Percentiles rank a stretch among this genome's conserved stretches.
Conservation (phyloP, 2,329 filamentous ascomycete genomes). For the Pyricularia grisea region DNA sequence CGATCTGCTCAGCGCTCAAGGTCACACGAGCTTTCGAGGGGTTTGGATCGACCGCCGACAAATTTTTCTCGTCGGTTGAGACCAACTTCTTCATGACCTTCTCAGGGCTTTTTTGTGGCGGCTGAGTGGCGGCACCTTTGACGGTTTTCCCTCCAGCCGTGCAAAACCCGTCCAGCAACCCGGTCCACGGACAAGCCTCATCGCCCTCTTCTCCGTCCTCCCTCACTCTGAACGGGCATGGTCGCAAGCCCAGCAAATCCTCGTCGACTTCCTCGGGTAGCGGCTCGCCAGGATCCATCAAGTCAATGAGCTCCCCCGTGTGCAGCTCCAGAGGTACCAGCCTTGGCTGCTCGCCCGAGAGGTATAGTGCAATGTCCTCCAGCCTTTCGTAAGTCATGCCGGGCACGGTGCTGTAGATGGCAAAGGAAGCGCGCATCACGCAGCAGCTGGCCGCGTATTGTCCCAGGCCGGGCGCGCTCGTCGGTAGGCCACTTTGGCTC, state of each 20-base stretch:
- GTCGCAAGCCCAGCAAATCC: neutral
- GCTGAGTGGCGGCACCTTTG: neutral
- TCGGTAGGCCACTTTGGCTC: neutral
- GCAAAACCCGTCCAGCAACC: neutral
- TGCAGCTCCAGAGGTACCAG: conserved; percentile 3
- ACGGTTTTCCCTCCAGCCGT: neutral
- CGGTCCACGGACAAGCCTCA: neutral
- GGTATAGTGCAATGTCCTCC: conserved; percentile 1
- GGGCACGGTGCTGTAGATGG: conserved; percentile 4
- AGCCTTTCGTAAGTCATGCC: conserved; percentile 1
- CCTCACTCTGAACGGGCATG: neutral
- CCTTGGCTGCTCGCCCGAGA: conserved; percentile 1
- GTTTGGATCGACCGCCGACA: neutral
- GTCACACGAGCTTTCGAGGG: neutral
- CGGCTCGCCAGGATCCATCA: conserved; percentile 5
- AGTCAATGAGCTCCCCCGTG: neutral
- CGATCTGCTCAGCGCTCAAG: neutral
- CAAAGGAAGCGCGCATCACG: conserved; percentile 3
- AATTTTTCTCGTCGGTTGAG: neutral
- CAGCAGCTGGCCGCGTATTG: conserved; percentile 1
- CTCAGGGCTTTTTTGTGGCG: neutral
- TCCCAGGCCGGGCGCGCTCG: conserved; percentile 2
- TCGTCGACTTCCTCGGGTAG: neutral
- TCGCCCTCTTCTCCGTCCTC: neutral
- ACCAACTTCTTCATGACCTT: neutral